Base-by-base conservation (phyloP, 179 eudicot genomes). In the Actinidia arguta region DNA sequence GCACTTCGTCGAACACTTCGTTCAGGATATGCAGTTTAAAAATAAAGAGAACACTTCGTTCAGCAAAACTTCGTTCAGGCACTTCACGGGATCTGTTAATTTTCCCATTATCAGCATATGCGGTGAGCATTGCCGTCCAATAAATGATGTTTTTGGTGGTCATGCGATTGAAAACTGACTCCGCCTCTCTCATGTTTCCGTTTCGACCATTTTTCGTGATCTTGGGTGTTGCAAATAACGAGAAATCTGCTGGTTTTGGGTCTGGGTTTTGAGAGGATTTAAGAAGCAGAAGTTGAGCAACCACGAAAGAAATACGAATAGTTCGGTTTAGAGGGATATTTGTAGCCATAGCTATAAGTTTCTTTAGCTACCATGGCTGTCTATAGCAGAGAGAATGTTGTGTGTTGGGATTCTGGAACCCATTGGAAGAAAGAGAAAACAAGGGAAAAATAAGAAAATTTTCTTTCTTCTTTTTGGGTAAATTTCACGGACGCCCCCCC, bases 1-100 rank as follows among this genome's bases (percentile, higher is more conserved):
- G 93, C 95, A 93, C 92, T 87, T 90, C 84, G 20, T 93, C 91
- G 75, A 93, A 93, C 91, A 92, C 18, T n/a, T n/a, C n/a, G n/a
- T n/a, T n/a, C n/a, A n/a, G n/a, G n/a, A n/a, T n/a, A n/a, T n/a
- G n/a, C n/a, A n/a, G n/a, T n/a, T n/a, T n/a, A n/a, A n/a, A n/a
- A n/a, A n/a, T n/a, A n/a, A n/a, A n/a, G n/a, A n/a, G n/a, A n/a
- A n/a, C n/a, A n/a, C n/a, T n/a, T n/a, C n/a, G n/a, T n/a, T n/a
- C n/a, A n/a, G n/a, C n/a, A n/a, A n/a, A n/a, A n/a, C n/a, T n/a
- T n/a, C n/a, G n/a, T n/a, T n/a, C n/a, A n/a, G n/a, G n/a, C n/a
- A n/a, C n/a, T 56, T 87, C 58, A n/a, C 93, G 93, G 39, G 95
- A 95, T 17, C 80, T 81, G 22, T 48, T 27, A 24, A 91, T 82